Evolutionary conservation across 805 yeast species (phyloP).

Genomic region (Candida adriatica): DNA sequence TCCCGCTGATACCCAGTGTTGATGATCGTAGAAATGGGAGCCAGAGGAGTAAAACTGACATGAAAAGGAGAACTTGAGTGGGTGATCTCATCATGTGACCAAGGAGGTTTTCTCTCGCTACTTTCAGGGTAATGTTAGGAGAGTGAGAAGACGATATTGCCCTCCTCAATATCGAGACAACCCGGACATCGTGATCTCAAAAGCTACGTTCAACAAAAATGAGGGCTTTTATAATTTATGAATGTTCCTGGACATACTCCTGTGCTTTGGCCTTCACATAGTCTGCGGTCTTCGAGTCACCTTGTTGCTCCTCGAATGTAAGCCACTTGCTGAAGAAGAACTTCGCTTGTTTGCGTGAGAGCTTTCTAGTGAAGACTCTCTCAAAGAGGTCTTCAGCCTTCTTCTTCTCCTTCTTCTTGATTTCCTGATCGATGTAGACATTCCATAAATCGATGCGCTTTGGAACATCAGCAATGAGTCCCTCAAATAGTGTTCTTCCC

Average conservation of each 20-base stretch:
- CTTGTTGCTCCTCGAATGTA: constrained; percentile 61
- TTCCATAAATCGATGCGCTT: constrained; percentile 93
- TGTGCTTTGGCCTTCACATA: constrained; percentile 88
- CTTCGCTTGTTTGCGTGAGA: constrained; percentile 85
- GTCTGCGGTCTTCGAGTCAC: constrained; percentile 65
- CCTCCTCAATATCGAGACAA: no score
- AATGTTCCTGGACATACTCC: constrained; percentile 48
- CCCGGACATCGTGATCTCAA: no score
- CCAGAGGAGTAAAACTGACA: no score
- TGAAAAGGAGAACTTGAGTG: no score
- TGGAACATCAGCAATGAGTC: constrained; percentile 81
- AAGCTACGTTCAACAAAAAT: no score
- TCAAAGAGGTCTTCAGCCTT: constrained; percentile 78
- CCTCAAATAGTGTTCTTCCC: constrained; percentile 92
- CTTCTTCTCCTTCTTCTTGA: constrained; percentile 57
- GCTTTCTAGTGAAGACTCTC: constrained; percentile 59
- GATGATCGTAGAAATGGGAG: no score
- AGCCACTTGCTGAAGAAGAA: constrained; percentile 94
- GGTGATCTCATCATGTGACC: no score
- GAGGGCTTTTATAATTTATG: no score
- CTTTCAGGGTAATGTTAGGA: no score
- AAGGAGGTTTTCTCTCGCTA: no score
- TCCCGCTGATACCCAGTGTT: no score
- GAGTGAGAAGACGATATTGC: no score
- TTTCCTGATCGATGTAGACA: constrained; percentile 90